Evolutionary conservation across 2,329 filamentous ascomycete species (phyloP).

Genomic region (Colletotrichum endophyticum): DNA sequence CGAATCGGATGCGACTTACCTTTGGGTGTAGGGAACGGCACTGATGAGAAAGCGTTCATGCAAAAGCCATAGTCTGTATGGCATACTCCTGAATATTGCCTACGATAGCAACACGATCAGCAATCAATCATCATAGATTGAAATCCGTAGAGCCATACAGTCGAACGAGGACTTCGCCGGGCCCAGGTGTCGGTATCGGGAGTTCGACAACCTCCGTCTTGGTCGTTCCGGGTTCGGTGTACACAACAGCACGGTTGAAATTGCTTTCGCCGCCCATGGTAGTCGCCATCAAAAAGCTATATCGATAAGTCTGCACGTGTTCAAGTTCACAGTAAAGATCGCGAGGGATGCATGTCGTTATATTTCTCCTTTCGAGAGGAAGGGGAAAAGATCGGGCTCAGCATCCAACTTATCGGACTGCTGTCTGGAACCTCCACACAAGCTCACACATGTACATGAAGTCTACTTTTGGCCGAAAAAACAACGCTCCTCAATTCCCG

Average conservation of each 20-base stretch:
- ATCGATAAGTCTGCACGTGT: not conserved
- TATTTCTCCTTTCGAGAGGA: not conserved
- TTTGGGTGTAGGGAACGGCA: conserved; percentile 18
- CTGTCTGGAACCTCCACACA: not conserved
- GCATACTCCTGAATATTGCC: conserved; percentile 29
- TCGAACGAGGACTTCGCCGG: conserved; percentile 28
- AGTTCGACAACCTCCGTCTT: conserved; percentile 29
- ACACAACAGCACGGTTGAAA: conserved; percentile 27
- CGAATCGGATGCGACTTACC: not conserved
- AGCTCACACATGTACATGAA: not conserved
- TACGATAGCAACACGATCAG: not conserved
- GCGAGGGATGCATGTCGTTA: conserved; percentile 12
- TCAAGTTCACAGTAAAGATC: not conserved
- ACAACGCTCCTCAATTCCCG: not conserved
- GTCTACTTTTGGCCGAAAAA: not conserved
- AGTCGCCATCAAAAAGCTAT: conserved; percentile 2
- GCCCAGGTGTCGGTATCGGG: conserved; percentile 25
- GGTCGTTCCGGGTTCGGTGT: conserved; percentile 27
- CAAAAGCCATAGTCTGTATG: conserved; percentile 31
- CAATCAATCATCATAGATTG: not conserved
- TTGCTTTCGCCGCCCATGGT: conserved; percentile 13
- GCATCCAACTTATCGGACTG: not conserved
- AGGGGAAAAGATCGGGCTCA: not conserved
- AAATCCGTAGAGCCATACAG: conserved; percentile 13
- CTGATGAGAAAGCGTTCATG: conserved; percentile 22